A percentile compares a stretch with the other conserved stretches of the same genome.
Evolutionary conservation across 768 basidiomycete genomes (phyloP).

Genomic region (Termitomyces sp.): DNA sequence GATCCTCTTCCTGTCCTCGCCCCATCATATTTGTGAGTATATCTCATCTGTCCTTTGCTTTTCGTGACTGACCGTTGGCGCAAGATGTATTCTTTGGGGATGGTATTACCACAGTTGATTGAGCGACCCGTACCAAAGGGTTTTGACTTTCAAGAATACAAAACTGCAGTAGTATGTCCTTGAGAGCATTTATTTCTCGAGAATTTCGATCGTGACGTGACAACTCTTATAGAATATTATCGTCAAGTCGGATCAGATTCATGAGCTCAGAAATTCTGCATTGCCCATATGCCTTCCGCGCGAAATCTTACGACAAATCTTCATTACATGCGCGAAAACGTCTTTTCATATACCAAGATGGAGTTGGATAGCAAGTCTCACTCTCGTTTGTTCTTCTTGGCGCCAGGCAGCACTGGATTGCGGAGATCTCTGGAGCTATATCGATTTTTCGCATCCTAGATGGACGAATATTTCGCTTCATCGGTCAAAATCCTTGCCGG

Average conservation of each 20-base stretch:
- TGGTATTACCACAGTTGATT: neutral
- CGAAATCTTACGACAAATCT: constrained; percentile 23
- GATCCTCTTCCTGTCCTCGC: neutral
- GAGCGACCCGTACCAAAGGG: neutral
- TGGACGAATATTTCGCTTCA: constrained; percentile 24
- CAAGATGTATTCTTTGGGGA: neutral
- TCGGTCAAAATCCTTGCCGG: constrained; percentile 25
- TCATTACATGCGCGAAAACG: constrained; percentile 20
- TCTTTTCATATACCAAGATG: constrained; percentile 17
- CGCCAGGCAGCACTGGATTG: constrained; percentile 25
- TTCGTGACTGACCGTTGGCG: neutral
- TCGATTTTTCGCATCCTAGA: constrained; percentile 32
- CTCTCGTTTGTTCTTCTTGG: constrained; percentile 33
- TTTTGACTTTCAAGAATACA: neutral
- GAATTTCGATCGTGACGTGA: neutral
- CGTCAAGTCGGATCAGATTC: constrained; percentile 7
- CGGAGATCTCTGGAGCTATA: constrained; percentile 27
- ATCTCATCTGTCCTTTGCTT: neutral
- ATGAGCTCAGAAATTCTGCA: constrained; percentile 11
- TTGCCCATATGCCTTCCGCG: constrained; percentile 19
- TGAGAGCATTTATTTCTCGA: neutral
- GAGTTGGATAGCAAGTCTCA: constrained; percentile 29
- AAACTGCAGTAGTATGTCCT: neutral
- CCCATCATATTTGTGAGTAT: neutral
- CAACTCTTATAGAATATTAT: constrained; percentile 8